Evolutionary conservation across 176 grass and related monocot species (phyloP).

Genomic region (Cymbopogon citratus): DNA sequence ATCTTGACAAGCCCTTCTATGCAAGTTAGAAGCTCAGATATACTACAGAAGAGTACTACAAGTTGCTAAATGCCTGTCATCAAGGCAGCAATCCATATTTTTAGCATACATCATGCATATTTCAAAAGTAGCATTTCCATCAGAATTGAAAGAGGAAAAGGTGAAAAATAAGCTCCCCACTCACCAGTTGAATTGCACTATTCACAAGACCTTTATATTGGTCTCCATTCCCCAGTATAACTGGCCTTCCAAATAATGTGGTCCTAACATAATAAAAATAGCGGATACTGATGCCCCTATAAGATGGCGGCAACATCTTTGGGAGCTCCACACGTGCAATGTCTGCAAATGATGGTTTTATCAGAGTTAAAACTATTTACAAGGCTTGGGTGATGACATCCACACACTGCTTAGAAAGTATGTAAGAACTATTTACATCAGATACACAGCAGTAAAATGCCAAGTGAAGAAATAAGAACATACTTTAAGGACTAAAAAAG

Average conservation of each 20-base stretch:
- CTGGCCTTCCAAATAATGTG: constrained; percentile 55
- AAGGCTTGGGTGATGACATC: neutral
- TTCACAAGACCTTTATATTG: constrained; percentile 44
- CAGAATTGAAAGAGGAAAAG: neutral
- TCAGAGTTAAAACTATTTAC: constrained; percentile 12
- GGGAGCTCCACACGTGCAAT: constrained; percentile 74
- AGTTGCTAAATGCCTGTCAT: neutral
- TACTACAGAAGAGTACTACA: constrained; percentile 4
- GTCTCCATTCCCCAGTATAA: constrained; percentile 48
- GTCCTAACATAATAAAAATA: constrained; percentile 94
- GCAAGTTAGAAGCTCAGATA: constrained; percentile 18
- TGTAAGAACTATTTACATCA: neutral
- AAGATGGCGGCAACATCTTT: constrained; percentile 83
- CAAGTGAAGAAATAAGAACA: neutral
- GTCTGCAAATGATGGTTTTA: constrained; percentile 45
- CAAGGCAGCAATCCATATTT: constrained; percentile 1
- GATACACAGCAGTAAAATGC: neutral
- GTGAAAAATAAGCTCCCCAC: constrained; percentile 24
- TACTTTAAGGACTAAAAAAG: neutral
- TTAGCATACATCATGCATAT: constrained; percentile 2
- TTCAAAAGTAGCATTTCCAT: constrained; percentile 16
- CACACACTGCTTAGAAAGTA: neutral
- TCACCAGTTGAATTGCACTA: constrained; percentile 66
- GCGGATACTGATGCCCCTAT: constrained; percentile 81
- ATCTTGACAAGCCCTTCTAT: neutral